These are phyloP conservation scores for Colletotrichum sp. DNA, from an alignment of 2,329 filamentous ascomycete genomes.

Conservation along the genomic window DNA sequence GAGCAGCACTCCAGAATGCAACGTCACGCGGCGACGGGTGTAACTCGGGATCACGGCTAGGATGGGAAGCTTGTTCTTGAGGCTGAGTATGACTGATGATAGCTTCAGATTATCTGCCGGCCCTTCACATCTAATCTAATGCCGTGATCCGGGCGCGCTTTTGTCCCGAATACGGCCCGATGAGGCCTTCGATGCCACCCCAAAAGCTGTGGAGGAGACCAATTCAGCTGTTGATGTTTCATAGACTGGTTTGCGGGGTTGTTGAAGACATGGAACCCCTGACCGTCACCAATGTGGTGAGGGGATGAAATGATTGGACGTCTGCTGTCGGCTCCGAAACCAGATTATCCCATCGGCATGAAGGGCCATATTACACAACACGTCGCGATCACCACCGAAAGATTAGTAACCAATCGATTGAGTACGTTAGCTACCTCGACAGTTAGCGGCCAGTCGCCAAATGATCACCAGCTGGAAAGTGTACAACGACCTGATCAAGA, in stretches of 20 bases:
- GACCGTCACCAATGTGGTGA: not conserved
- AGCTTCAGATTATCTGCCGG: not conserved
- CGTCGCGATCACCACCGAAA: not conserved
- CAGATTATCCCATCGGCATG: not conserved
- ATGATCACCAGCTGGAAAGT: not conserved
- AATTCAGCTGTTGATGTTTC: not conserved
- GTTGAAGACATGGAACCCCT: not conserved
- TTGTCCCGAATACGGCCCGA: not conserved
- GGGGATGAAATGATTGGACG: not conserved
- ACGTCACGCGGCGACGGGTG: not conserved
- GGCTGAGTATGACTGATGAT: not conserved
- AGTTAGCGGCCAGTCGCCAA: fast-evolving
- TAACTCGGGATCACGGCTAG: not conserved
- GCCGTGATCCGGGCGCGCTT: not conserved
- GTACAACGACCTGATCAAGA: too few species aligned
- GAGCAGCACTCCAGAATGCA: not conserved
- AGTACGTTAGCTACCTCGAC: not conserved
- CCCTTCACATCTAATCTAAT: not conserved
- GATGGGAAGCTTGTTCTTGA: not conserved
- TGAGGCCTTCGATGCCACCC: not conserved
- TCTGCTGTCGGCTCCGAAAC: not conserved
- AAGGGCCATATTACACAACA: not conserved
- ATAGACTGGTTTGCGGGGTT: not conserved
- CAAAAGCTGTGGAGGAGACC: not conserved
- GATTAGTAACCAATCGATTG: not conserved